Percentiles rank a stretch among this genome's conserved stretches.
Conservation (phyloP, 2,329 filamentous ascomycete species). For the Exophiala dermatitidis region DNA sequence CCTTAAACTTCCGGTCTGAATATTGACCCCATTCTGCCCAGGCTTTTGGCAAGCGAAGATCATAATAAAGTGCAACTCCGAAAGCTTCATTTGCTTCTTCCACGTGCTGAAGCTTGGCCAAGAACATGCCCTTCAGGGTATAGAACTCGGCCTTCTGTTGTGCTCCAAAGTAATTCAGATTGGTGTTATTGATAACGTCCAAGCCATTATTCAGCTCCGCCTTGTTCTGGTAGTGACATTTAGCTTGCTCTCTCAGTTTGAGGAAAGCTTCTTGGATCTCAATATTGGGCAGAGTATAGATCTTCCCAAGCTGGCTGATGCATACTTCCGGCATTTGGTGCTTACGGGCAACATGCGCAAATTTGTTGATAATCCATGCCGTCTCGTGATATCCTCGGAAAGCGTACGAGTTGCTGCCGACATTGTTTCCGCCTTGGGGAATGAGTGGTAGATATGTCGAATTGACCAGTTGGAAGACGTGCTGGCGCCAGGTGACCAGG, state of each 20-base stretch:
- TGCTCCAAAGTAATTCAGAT: conserved; percentile 93
- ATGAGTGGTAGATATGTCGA: conserved; percentile 81
- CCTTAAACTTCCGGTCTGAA: conserved; percentile 93
- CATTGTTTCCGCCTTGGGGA: conserved; percentile 64
- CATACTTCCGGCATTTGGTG: conserved; percentile 95
- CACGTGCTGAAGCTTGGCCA: conserved; percentile 85
- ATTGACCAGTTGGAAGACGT: conserved; percentile 98
- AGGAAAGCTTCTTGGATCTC: conserved; percentile 99
- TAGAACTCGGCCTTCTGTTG: conserved; percentile 99
- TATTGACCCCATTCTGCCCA: conserved; percentile 99
- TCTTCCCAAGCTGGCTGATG: conserved; percentile 91
- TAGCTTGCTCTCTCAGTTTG: conserved; percentile 96
- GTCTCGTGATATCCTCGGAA: conserved; percentile 98
- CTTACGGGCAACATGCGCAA: conserved; percentile 94
- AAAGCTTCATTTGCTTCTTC: conserved; percentile 90
- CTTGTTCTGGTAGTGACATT: conserved; percentile 95
- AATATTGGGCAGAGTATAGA: conserved; percentile 97
- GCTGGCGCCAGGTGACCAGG: conserved; percentile 97
- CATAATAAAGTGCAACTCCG: conserved; percentile 90
- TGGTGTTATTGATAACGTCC: conserved; percentile 99
- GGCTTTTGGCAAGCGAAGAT: conserved; percentile 89
- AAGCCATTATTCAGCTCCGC: conserved; percentile 85
- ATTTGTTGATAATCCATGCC: conserved; percentile 99
- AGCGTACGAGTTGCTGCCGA: conserved; percentile 85
- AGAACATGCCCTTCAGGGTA: conserved; percentile 98